These are phyloP conservation scores for Colletotrichum sp. DNA, from an alignment of 2,329 filamentous ascomycete species.

Conservation along the genomic window DNA sequence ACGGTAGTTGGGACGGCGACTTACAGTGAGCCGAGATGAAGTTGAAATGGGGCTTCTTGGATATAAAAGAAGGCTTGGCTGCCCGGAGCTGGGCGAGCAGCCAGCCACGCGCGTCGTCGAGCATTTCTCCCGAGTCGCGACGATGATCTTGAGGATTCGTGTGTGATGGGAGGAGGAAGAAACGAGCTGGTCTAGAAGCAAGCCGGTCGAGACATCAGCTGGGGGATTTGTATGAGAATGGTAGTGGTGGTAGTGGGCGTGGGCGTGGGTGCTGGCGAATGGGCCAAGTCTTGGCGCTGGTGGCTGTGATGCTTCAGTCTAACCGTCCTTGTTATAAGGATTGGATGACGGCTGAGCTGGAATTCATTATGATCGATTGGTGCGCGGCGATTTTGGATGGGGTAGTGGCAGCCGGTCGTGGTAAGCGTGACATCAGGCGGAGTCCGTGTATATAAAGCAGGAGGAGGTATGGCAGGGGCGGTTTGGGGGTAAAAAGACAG, in stretches of 20 bases:
- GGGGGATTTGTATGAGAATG: neutral
- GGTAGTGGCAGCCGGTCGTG: neutral
- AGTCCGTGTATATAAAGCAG: neutral
- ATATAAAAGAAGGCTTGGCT: slow-evolving; percentile 61
- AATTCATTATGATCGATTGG: slow-evolving; percentile 18
- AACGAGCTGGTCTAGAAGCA: neutral
- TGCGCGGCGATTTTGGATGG: neutral
- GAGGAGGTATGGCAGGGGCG: neutral
- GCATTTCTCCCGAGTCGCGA: slow-evolving; percentile 27
- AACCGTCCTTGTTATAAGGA: slow-evolving; percentile 17
- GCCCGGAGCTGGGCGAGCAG: slow-evolving; percentile 44
- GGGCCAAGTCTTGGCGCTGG: slow-evolving; percentile 13
- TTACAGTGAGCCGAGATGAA: slow-evolving; percentile 83
- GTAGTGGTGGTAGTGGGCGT: neutral
- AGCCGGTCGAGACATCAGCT: neutral
- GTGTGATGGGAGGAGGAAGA: neutral
- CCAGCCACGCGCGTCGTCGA: slow-evolving; percentile 32
- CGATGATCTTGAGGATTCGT: neutral
- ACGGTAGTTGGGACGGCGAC: slow-evolving; percentile 31
- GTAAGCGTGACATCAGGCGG: slow-evolving; percentile 2
- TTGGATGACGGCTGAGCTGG: slow-evolving; percentile 16
- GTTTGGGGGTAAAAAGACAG: neutral
- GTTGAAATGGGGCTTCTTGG: slow-evolving; percentile 72
- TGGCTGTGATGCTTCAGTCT: slow-evolving; percentile 19
- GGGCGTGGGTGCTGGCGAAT: neutral